phyloP scores from a whole-genome alignment of 106 monocot species.

The Phalaenopsis aphrodite region DNA sequence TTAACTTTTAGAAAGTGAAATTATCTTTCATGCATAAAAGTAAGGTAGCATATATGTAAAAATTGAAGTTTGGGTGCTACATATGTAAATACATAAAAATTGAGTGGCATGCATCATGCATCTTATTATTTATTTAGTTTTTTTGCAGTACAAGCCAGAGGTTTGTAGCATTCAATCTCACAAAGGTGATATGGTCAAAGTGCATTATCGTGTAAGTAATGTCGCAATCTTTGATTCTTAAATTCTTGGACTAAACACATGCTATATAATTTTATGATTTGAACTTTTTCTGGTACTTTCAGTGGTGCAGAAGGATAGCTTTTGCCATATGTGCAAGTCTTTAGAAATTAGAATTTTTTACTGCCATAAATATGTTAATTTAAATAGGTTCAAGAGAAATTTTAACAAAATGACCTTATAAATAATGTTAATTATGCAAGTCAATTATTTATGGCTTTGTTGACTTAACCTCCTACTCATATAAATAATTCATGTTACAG shows the following conservation, averaged over 20 bases:
- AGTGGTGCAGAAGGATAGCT: background rate
- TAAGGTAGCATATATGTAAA: too few species aligned
- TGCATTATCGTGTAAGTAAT: constrained; percentile 86
- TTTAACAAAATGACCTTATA: background rate
- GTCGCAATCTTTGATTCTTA: background rate
- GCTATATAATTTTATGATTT: background rate
- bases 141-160: constrained; percentile 78
- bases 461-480: too few species aligned
- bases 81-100: too few species aligned
- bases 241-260: background rate
- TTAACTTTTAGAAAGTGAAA: too few species aligned
- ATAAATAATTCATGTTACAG: constrained; percentile 15
- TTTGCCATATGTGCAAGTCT: background rate
- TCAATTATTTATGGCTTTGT: too few species aligned
- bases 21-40: too few species aligned
- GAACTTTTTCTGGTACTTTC: background rate
- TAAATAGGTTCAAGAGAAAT: too few species aligned
- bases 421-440: background rate
- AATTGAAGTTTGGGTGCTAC: too few species aligned
- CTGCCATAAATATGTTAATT: background rate
- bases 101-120: too few species aligned
- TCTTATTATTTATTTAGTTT: background rate
- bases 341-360: background rate
- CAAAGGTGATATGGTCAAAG: constrained; percentile 94
- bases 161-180: constrained; percentile 90